A percentile compares a stretch with the other conserved stretches of the same genome.
Conservation (phyloP, 805 yeast species). For the Barnettozyma sp. region DNA sequence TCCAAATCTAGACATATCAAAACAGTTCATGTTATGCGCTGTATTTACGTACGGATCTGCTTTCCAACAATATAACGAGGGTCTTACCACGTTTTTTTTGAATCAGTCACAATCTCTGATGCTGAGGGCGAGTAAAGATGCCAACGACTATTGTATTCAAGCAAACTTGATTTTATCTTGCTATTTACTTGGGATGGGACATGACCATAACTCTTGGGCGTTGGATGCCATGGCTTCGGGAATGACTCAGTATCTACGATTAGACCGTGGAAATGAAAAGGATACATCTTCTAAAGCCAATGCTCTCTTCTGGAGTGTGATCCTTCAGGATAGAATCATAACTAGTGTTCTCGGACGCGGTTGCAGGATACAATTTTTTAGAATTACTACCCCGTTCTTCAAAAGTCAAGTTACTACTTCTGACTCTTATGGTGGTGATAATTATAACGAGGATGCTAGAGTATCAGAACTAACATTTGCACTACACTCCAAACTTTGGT, state of each 20-base stretch:
- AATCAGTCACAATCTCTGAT: constrained; percentile 23
- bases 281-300: constrained; percentile 8
- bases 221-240: constrained; percentile 29
- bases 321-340: constrained; percentile 28
- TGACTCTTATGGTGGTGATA: too few species aligned
- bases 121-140: constrained; percentile 19
- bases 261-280: constrained; percentile 15
- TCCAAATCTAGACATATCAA: constrained; percentile 24
- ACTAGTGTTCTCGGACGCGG: constrained; percentile 31
- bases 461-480: constrained; percentile 26
- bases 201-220: constrained; percentile 29
- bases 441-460: too few species aligned
- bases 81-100: constrained; percentile 14
- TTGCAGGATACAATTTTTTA: constrained; percentile 28
- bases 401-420: too few species aligned
- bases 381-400: constrained; percentile 27
- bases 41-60: constrained; percentile 27
- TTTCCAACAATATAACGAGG: constrained; percentile 13
- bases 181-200: constrained; percentile 28
- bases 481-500: constrained; percentile 28
- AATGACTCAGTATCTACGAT: constrained; percentile 25
- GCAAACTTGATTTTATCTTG: constrained; percentile 27
- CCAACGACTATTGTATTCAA: constrained; percentile 25
- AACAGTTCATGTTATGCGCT: constrained; percentile 25
- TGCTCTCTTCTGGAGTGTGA: constrained; percentile 26